Percentiles rank a stretch among this genome's conserved stretches.
These are phyloP conservation scores for Yamadazyma insecticola DNA, from an alignment of 805 yeast species.

Conservation along the genomic window DNA sequence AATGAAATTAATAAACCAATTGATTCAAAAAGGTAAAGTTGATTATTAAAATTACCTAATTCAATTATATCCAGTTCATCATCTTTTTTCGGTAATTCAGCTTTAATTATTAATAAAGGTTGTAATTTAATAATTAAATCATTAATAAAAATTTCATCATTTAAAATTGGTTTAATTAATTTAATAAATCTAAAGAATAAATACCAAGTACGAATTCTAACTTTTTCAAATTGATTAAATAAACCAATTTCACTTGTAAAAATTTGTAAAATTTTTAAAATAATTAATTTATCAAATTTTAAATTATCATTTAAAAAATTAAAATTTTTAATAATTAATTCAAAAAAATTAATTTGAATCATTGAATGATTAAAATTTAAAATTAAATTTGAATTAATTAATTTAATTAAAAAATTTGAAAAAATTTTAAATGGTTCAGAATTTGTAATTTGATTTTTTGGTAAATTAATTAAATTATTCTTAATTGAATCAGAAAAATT, in stretches of 20 bases:
- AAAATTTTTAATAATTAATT: slow-evolving; percentile 76
- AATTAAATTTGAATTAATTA: slow-evolving; percentile 43
- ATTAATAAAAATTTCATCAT: slow-evolving; percentile 42
- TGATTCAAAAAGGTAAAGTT: slow-evolving; percentile 80
- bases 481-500: slow-evolving; percentile 76
- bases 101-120: slow-evolving; percentile 60
- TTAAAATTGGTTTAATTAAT: slow-evolving; percentile 58
- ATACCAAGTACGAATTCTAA: slow-evolving; percentile 86
- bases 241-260: slow-evolving; percentile 81
- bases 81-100: slow-evolving; percentile 50
- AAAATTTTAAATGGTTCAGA: slow-evolving; percentile 63
- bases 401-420: slow-evolving; percentile 54
- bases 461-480: slow-evolving; percentile 68
- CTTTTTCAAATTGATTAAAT: slow-evolving; percentile 68
- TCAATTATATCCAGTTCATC: slow-evolving; percentile 49
- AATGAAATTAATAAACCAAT: slow-evolving; percentile 70
- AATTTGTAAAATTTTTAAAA: slow-evolving; percentile 63
- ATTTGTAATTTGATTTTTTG: slow-evolving; percentile 54
- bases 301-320: slow-evolving; percentile 45
- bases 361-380: slow-evolving; percentile 70
- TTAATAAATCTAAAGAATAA: slow-evolving; percentile 79
- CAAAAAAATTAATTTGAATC: slow-evolving; percentile 78
- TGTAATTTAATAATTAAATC: slow-evolving; percentile 58
- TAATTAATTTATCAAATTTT: slow-evolving; percentile 22
- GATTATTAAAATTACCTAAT: slow-evolving; percentile 65